Percentiles rank a stretch among this genome's conserved stretches.
Conservation (phyloP, 306 rosid species). For the Betula pendula region DNA sequence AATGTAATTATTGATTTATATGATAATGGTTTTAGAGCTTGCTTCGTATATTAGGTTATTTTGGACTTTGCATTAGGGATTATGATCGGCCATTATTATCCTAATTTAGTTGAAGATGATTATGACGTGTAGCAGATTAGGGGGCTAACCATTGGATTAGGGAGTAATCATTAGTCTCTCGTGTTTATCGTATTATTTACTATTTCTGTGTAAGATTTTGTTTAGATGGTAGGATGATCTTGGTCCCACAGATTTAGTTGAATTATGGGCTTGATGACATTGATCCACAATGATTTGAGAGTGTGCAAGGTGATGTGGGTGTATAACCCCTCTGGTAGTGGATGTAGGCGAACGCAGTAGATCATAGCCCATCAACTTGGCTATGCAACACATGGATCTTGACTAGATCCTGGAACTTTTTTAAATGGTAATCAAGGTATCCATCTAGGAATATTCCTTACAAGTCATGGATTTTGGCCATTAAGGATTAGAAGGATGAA, state of each 20-base stretch:
- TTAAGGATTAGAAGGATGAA: no score
- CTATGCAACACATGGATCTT: background rate
- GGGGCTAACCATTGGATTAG: background rate
- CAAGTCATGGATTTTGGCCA: no score
- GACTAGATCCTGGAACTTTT: background rate
- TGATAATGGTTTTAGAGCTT: background rate
- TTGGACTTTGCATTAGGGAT: background rate
- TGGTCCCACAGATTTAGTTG: no score
- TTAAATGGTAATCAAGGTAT: background rate
- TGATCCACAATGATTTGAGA: no score
- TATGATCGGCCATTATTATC: background rate
- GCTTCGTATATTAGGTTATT: background rate
- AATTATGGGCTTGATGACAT: no score
- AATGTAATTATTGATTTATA: slow-evolving; percentile 17
- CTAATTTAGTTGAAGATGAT: background rate
- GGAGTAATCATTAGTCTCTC: background rate
- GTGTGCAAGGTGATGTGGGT: no score
- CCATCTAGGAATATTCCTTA: slow-evolving; percentile 6
- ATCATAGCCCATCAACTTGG: background rate
- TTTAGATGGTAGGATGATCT: no score
- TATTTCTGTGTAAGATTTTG: no score
- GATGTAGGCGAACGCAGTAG: no score
- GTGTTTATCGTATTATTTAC: no score
- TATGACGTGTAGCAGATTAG: background rate
- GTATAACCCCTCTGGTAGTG: no score